These are phyloP conservation scores for Clarireedia sp. DNA, from an alignment of 2,329 filamentous ascomycete species.

Conservation along the genomic window DNA sequence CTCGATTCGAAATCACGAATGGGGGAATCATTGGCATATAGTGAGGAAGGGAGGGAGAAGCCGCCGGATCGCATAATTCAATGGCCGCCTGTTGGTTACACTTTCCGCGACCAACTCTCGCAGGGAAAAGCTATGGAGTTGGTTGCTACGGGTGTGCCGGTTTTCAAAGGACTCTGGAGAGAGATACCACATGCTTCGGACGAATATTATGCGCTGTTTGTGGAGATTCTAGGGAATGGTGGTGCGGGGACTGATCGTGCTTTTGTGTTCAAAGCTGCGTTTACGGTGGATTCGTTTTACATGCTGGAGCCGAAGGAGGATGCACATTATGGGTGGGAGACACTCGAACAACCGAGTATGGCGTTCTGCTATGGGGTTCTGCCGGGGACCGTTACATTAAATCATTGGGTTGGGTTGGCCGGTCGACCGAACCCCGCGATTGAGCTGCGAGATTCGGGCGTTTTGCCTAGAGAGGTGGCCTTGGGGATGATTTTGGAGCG, in stretches of 20 bases:
- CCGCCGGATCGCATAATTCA: slow-evolving; percentile 33
- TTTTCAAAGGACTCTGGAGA: slow-evolving; percentile 46
- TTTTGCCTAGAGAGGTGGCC: slow-evolving; percentile 51
- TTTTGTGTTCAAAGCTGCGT: slow-evolving; percentile 12
- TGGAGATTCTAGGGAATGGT: slow-evolving; percentile 41
- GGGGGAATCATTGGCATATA: slow-evolving; percentile 2
- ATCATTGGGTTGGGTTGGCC: slow-evolving; percentile 56
- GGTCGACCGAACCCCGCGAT: slow-evolving; percentile 49
- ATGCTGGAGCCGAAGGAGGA: slow-evolving; percentile 18
- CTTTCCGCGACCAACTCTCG: slow-evolving; percentile 41
- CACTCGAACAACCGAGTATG: slow-evolving; percentile 66
- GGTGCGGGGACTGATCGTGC: slow-evolving; percentile 19
- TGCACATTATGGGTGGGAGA: slow-evolving; percentile 50
- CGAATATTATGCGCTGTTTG: slow-evolving; percentile 48
- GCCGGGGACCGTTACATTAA: slow-evolving; percentile 65
- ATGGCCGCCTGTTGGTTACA: slow-evolving; percentile 50
- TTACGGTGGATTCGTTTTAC: slow-evolving; percentile 18
- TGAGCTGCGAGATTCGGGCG: slow-evolving; percentile 49
- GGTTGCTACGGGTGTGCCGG: slow-evolving; percentile 50
- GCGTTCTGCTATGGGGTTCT: slow-evolving; percentile 57
- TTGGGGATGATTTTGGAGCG: slow-evolving; percentile 50
- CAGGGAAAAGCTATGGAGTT: slow-evolving; percentile 48
- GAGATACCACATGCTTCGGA: slow-evolving; percentile 46
- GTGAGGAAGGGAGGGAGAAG: neutral
- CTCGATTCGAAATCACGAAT: slow-evolving; percentile 4